Evolutionary conservation across 768 basidiomycete species (phyloP).

Genomic region (Hydnomerulius pinastri): DNA sequence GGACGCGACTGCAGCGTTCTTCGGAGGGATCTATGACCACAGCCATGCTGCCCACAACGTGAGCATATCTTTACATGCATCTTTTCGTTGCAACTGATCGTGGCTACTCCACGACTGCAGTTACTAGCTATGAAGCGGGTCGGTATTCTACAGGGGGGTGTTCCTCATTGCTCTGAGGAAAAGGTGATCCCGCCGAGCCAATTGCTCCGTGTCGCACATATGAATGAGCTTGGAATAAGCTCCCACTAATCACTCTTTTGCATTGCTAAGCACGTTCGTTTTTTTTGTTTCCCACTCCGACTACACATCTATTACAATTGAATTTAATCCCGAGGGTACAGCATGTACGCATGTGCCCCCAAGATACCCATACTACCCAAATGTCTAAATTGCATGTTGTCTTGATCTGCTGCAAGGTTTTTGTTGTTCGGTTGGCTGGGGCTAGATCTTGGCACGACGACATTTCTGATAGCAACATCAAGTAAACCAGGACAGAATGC

Average conservation of each 20-base stretch:
- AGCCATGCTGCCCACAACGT: conserved; percentile 60
- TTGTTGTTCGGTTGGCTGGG: too few relatives aligned
- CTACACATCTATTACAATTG: too few relatives aligned
- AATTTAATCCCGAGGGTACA: too few relatives aligned
- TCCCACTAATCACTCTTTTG: background rate
- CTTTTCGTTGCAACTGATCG: background rate
- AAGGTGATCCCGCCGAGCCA: conserved; percentile 39
- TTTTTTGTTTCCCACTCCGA: too few relatives aligned
- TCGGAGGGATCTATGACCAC: conserved; percentile 59
- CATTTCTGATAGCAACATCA: too few relatives aligned
- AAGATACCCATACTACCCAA: too few relatives aligned
- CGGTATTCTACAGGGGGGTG: conserved; percentile 59
- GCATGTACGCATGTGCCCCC: too few relatives aligned
- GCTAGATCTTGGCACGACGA: too few relatives aligned
- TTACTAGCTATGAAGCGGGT: conserved; percentile 69
- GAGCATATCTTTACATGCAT: conserved; percentile 7
- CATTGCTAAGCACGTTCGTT: too few relatives aligned
- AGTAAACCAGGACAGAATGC: too few relatives aligned
- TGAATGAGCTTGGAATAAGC: conserved; percentile 6
- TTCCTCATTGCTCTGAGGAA: conserved; percentile 24
- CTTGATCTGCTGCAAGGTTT: too few relatives aligned
- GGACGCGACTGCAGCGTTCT: conserved; percentile 49
- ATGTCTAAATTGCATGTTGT: too few relatives aligned
- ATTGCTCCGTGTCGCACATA: conserved; percentile 33
- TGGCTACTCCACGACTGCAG: conserved; percentile 18